A percentile compares a stretch with the other conserved stretches of the same genome.
phyloP scores from a whole-genome alignment of 176 grass and related monocot species.

The Poa annua region DNA sequence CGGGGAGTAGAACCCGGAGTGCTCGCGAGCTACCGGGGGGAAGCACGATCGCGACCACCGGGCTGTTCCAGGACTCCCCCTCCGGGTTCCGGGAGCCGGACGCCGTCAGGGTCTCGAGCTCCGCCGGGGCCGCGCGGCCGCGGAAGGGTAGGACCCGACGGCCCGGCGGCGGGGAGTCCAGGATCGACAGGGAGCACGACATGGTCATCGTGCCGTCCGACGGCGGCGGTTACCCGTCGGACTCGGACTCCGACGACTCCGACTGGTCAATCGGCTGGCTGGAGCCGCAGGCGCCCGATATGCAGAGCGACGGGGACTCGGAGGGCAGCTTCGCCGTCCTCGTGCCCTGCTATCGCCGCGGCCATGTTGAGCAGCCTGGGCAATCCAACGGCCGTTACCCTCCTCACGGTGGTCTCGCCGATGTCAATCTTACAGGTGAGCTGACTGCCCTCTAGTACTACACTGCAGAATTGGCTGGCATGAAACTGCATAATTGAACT shows the following conservation, averaged over 20 bases:
- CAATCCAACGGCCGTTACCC: constrained; percentile 24
- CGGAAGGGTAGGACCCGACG: constrained; percentile 50
- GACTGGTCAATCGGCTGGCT: constrained; percentile 90
- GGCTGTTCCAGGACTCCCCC: constrained; percentile 51
- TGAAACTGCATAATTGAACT: neutral
- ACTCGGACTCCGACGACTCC: constrained; percentile 65
- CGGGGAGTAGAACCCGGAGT: constrained; percentile 30
- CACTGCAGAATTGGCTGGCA: neutral
- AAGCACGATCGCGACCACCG: neutral
- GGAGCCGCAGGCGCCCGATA: constrained; percentile 66
- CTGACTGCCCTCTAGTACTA: neutral
- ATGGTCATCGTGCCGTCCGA: constrained; percentile 81
- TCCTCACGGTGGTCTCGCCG: constrained; percentile 9
- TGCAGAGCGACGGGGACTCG: constrained; percentile 57
- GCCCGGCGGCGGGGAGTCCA: constrained; percentile 26
- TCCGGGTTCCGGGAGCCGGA: constrained; percentile 63
- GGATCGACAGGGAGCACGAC: constrained; percentile 57
- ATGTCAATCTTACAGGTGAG: constrained; percentile 44
- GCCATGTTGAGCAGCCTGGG: constrained; percentile 25
- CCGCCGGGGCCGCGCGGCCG: neutral
- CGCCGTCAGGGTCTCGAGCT: constrained; percentile 22
- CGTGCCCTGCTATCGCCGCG: constrained; percentile 65
- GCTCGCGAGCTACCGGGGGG: neutral
- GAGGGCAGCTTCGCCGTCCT: constrained; percentile 79
- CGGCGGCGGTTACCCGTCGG: constrained; percentile 50